A percentile compares a stretch with the other conserved stretches of the same genome.
These are phyloP conservation scores for Vigna reflexopilosa DNA, from an alignment of 306 rosid genomes.

Conservation along the genomic window DNA sequence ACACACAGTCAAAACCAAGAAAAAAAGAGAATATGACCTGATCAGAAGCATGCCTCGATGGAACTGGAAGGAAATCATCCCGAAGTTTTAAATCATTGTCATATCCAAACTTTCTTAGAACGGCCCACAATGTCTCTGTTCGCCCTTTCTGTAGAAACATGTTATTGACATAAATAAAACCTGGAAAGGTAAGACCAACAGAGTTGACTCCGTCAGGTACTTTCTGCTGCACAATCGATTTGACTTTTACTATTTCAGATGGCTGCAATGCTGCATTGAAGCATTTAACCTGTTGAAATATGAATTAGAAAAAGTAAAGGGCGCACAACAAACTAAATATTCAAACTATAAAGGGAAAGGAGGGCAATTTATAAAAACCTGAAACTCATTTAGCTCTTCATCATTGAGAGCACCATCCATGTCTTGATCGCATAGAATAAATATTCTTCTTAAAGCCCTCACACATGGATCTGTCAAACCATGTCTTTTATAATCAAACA, in stretches of 20 bases:
- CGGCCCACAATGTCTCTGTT: slow-evolving; percentile 86
- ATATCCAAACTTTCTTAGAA: slow-evolving; percentile 88
- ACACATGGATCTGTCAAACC: slow-evolving; percentile 69
- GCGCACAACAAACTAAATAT: slow-evolving; percentile 17
- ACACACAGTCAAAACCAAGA: slow-evolving; percentile 23
- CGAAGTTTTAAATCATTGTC: slow-evolving; percentile 74
- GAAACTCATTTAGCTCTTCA: slow-evolving; percentile 82
- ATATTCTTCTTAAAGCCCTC: slow-evolving; percentile 85
- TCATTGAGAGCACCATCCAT: slow-evolving; percentile 86
- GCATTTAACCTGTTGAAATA: slow-evolving; percentile 67
- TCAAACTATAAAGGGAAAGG: not conserved
- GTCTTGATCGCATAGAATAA: slow-evolving; percentile 77
- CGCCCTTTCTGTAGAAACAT: slow-evolving; percentile 81
- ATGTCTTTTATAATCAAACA: slow-evolving; percentile 81
- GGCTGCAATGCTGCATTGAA: slow-evolving; percentile 75
- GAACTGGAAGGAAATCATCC: slow-evolving; percentile 72
- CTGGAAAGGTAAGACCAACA: slow-evolving; percentile 76
- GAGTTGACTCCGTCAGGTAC: slow-evolving; percentile 75
- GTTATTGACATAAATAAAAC: slow-evolving; percentile 76
- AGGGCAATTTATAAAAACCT: slow-evolving; percentile 56
- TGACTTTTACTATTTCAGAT: slow-evolving; percentile 66
- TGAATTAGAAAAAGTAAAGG: slow-evolving; percentile 31
- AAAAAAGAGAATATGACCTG: slow-evolving; percentile 58
- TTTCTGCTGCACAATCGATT: slow-evolving; percentile 69
- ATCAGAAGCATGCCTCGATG: slow-evolving; percentile 71